Conservation (phyloP, 345 rosid species). For the Rhizophora mangle region DNA sequence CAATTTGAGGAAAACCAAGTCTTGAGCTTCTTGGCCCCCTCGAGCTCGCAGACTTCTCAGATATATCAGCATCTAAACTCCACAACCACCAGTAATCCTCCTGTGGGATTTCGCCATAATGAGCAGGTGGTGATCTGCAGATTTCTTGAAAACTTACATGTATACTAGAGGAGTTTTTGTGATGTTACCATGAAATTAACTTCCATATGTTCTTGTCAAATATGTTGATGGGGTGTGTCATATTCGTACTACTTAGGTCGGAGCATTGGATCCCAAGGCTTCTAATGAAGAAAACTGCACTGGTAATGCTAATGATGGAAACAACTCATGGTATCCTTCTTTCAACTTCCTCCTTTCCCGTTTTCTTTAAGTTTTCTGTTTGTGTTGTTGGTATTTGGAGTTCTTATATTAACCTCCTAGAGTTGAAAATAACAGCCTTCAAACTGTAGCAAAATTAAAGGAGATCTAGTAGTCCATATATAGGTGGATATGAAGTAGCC, state of each 20-base stretch:
- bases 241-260: conserved; percentile 33
- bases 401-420: background rate
- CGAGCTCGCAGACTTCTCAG: conserved; percentile 37
- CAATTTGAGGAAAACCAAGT: conserved; percentile 77
- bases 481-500: background rate
- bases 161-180: conserved; percentile 5
- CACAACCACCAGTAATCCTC: conserved; percentile 24
- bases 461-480: conserved; percentile 22
- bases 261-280: conserved; percentile 47
- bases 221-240: background rate
- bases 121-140: conserved; percentile 16
- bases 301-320: conserved; percentile 40
- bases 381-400: background rate
- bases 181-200: background rate
- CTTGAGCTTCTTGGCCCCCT: conserved; percentile 62
- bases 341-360: background rate
- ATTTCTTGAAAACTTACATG: background rate
- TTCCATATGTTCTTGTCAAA: background rate
- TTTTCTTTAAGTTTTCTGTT: background rate
- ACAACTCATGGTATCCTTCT: conserved; percentile 27
- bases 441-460: conserved; percentile 19
- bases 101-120: conserved; percentile 40
- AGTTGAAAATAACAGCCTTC: conserved; percentile 17
- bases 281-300: conserved; percentile 40
- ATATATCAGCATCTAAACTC: conserved; percentile 36